Conservation (phyloP, 2,329 filamentous ascomycete genomes). For the Xylariaceae sp. region DNA sequence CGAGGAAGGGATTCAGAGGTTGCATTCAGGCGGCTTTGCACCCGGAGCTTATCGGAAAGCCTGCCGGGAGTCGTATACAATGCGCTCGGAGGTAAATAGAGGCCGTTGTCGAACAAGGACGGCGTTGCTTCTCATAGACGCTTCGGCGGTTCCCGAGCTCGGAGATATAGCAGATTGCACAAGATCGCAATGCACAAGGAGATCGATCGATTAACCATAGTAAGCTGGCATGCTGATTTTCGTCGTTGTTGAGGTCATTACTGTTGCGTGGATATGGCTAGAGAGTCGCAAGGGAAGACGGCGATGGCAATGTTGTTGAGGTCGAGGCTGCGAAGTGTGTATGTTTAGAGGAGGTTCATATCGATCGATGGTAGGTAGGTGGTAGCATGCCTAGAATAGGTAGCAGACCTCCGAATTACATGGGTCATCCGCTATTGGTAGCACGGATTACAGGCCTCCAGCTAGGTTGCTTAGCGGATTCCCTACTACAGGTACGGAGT, state of each 20-base stretch:
- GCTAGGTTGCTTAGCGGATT: too few species aligned
- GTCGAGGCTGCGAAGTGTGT: not conserved
- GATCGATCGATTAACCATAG: not conserved
- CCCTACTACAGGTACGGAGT: too few species aligned
- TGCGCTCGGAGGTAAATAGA: constrained; percentile 2
- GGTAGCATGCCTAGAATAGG: too few species aligned
- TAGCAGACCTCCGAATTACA: too few species aligned
- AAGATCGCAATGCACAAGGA: not conserved
- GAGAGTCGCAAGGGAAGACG: not conserved
- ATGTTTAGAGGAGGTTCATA: not conserved
- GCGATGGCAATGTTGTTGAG: not conserved
- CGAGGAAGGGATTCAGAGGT: constrained; percentile 97
- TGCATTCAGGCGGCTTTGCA: constrained; percentile 67
- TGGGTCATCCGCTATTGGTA: too few species aligned
- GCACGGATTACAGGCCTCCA: too few species aligned
- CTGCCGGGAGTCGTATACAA: not conserved
- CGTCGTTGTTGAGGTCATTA: not conserved
- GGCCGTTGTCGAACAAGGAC: not conserved
- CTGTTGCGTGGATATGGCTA: not conserved
- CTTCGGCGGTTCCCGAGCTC: not conserved
- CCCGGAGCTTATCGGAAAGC: not conserved
- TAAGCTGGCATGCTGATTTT: not conserved
- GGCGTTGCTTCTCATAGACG: constrained; percentile 5
- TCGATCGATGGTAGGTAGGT: too few species aligned
- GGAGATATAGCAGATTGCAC: constrained; percentile 2